Evolutionary conservation across 176 grass and related monocot genomes (phyloP).

Genomic region (Melocanna baccifera): DNA sequence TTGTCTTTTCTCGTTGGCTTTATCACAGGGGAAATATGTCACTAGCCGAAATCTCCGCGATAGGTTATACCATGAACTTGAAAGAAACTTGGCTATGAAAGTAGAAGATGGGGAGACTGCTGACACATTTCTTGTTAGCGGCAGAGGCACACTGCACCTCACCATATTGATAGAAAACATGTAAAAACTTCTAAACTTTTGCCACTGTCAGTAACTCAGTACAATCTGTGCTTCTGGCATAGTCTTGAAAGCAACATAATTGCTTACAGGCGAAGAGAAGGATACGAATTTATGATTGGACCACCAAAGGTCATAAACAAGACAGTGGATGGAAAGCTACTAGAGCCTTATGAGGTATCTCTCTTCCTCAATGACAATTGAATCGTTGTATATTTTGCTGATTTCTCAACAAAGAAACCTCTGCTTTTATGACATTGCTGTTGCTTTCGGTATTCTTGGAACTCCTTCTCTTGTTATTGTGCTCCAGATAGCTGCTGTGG

Average conservation of each 20-base stretch:
- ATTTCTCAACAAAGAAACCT: neutral
- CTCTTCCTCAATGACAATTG: neutral
- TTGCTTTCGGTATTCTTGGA: conserved; percentile 15
- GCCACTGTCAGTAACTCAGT: neutral
- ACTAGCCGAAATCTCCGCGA: conserved; percentile 95
- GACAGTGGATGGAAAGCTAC: conserved; percentile 62
- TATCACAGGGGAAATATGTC: conserved; percentile 89
- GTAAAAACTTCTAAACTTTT: conserved; percentile 45
- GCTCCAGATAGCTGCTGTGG: conserved; percentile 86
- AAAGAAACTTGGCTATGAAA: conserved; percentile 97
- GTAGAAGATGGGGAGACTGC: conserved; percentile 93
- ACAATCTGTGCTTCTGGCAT: conserved; percentile 7
- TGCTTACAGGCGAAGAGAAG: conserved; percentile 88
- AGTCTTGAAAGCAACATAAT: conserved; percentile 21
- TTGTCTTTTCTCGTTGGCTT: conserved; percentile 9
- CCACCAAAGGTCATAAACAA: conserved; percentile 99
- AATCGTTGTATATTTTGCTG: neutral
- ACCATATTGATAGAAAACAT: conserved; percentile 99
- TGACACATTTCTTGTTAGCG: conserved; percentile 97
- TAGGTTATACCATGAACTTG: conserved; percentile 78
- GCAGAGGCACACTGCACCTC: conserved; percentile 92
- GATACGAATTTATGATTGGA: conserved; percentile 98
- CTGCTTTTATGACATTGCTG: neutral
- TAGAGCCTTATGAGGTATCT: conserved; percentile 88
- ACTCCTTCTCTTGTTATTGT: conserved; percentile 42